These are phyloP conservation scores for Coniophora puteana DNA, from an alignment of 1,284 basidiomycete species.

Conservation along the genomic window DNA sequence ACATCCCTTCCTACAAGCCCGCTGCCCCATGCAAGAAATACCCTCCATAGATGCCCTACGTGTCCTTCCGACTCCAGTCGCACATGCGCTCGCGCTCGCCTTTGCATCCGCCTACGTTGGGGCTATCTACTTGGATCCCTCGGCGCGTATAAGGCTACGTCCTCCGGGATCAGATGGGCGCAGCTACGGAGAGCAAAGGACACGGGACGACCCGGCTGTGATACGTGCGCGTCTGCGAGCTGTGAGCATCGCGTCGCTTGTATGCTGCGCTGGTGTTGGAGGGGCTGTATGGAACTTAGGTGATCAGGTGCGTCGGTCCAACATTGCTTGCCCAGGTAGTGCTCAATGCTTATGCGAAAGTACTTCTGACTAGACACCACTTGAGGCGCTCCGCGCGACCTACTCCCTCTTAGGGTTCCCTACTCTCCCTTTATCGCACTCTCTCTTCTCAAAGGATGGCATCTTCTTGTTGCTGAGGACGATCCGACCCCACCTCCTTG, in stretches of 20 bases:
- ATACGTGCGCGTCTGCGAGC: constrained; percentile 65
- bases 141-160: constrained; percentile 39
- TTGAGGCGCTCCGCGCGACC: no score
- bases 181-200: constrained; percentile 37
- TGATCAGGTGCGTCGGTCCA: constrained; percentile 34
- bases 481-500: constrained; percentile 61
- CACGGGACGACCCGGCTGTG: constrained; percentile 73
- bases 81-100: constrained; percentile 44
- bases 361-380: no score
- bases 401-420: constrained; percentile 10
- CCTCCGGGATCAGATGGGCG: constrained; percentile 26
- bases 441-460: constrained; percentile 27
- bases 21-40: no score
- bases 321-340: no score
- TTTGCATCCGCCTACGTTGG: constrained; percentile 58
- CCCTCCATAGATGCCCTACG: no score
- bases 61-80: constrained; percentile 28
- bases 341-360: no score
- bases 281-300: constrained; percentile 19
- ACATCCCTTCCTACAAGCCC: no score
- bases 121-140: constrained; percentile 55
- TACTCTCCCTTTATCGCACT: constrained; percentile 15
- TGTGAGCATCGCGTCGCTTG: constrained; percentile 51
- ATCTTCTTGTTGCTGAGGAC: constrained; percentile 16
- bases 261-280: constrained; percentile 44